These are phyloP conservation scores for Ilyonectria sp. DNA, from an alignment of 2,329 filamentous ascomycete species.

Conservation along the genomic window DNA sequence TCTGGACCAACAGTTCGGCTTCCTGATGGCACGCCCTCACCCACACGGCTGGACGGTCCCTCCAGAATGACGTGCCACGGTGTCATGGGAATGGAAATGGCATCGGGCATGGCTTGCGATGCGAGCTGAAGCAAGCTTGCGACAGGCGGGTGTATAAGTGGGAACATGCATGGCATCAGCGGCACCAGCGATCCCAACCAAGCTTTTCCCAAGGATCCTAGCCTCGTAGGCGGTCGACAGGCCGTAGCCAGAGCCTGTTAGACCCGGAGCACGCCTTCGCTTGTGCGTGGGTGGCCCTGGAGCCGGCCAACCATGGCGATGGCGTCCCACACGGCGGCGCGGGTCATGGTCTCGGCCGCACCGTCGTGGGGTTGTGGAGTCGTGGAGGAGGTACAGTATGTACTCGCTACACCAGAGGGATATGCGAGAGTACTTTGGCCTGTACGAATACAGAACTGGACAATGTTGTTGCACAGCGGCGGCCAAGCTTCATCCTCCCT, in stretches of 20 bases:
- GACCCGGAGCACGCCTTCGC: conserved; percentile 8
- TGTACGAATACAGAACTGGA: neutral
- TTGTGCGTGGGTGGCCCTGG: neutral
- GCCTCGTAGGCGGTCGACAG: neutral
- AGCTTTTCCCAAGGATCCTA: neutral
- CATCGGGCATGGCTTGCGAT: conserved; percentile 27
- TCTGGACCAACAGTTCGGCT: conserved; percentile 23
- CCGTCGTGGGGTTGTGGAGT: conserved; percentile 5
- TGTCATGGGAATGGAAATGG: conserved; percentile 34
- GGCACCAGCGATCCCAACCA: no score
- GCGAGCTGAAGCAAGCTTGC: conserved; percentile 13
- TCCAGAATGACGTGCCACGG: conserved; percentile 43
- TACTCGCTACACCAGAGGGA: neutral
- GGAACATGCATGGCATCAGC: conserved; percentile 11
- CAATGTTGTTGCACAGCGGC: neutral
- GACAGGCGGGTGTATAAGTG: conserved; percentile 4
- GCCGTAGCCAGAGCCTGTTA: neutral
- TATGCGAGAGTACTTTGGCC: neutral
- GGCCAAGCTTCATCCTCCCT: neutral
- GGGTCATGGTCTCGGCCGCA: conserved; percentile 11
- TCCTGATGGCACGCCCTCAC: conserved; percentile 7
- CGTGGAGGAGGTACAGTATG: neutral
- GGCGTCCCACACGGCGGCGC: conserved; percentile 2
- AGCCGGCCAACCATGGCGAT: neutral
- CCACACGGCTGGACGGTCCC: conserved; percentile 7